A percentile compares a stretch with the other conserved stretches of the same genome.
These are phyloP conservation scores for Stephania japonica DNA, from an alignment of 164 flowering plant genomes.

Conservation along the genomic window DNA sequence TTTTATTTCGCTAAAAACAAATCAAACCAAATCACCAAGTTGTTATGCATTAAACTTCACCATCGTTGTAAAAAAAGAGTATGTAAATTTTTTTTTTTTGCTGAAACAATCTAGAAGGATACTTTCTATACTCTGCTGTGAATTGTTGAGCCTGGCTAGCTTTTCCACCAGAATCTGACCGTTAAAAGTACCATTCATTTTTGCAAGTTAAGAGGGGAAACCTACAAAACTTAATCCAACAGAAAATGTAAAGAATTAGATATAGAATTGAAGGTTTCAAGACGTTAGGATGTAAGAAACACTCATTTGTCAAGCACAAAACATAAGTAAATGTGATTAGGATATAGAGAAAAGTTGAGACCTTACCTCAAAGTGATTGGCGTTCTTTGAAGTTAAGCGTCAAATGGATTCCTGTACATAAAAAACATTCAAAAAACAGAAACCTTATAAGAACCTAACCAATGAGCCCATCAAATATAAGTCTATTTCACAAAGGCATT, in stretches of 20 bases:
- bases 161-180: conserved; percentile 83
- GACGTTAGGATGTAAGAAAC: neutral
- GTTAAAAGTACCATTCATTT: conserved; percentile 80
- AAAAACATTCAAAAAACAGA: neutral
- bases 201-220: conserved; percentile 11
- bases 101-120: conserved; percentile 40
- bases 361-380: neutral
- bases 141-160: conserved; percentile 72
- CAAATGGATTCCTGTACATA: neutral
- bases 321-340: neutral
- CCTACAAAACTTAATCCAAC: conserved; percentile 20
- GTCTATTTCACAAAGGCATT: neutral
- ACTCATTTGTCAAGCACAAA: neutral
- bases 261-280: neutral
- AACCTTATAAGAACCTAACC: neutral
- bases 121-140: conserved; percentile 94
- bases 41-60: neutral
- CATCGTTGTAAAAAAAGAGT: conserved; percentile 1
- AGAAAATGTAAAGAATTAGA: neutral
- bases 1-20: neutral
- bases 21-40: neutral
- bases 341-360: neutral
- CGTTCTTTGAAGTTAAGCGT: neutral
- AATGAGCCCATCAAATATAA: neutral
- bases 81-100: neutral